Conservation (phyloP, 805 yeast species). For the Torulaspora indica region DNA sequence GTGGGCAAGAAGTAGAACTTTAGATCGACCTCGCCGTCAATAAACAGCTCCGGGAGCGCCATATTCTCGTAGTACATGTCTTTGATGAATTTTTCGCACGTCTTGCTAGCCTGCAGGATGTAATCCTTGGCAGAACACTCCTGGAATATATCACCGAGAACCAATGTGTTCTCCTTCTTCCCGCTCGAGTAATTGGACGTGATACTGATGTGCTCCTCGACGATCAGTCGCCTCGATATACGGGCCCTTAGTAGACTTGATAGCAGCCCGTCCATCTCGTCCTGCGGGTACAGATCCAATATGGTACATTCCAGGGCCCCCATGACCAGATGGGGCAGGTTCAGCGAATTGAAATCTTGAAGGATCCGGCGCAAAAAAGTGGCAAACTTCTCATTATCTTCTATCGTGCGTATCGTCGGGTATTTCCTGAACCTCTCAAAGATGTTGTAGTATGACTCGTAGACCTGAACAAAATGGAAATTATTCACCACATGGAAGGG, state of each 20-base stretch:
- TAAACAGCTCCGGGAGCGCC: constrained; percentile 64
- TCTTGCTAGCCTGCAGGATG: constrained; percentile 50
- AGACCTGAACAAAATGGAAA: constrained; percentile 79
- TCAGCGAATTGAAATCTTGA: constrained; percentile 69
- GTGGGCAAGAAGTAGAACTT: constrained; percentile 79
- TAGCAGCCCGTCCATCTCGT: constrained; percentile 65
- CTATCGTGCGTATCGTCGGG: constrained; percentile 59
- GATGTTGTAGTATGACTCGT: constrained; percentile 82
- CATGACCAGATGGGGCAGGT: constrained; percentile 85
- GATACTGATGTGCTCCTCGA: constrained; percentile 84
- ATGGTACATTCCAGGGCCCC: constrained; percentile 83
- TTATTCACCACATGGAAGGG: constrained; percentile 84
- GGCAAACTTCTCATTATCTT: constrained; percentile 74
- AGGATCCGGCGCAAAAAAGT: constrained; percentile 56
- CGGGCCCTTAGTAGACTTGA: constrained; percentile 77
- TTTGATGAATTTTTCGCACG: constrained; percentile 49
- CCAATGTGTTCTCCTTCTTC: constrained; percentile 42
- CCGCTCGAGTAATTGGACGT: constrained; percentile 56
- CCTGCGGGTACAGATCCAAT: constrained; percentile 51
- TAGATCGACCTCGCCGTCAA: constrained; percentile 67
- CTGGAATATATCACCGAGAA: constrained; percentile 76
- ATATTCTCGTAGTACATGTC: constrained; percentile 49
- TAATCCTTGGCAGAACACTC: constrained; percentile 70
- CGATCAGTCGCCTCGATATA: constrained; percentile 82
- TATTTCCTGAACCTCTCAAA: constrained; percentile 79